Conservation (phyloP, 352 stramenopile species). For the Pythium brachiatum region DNA sequence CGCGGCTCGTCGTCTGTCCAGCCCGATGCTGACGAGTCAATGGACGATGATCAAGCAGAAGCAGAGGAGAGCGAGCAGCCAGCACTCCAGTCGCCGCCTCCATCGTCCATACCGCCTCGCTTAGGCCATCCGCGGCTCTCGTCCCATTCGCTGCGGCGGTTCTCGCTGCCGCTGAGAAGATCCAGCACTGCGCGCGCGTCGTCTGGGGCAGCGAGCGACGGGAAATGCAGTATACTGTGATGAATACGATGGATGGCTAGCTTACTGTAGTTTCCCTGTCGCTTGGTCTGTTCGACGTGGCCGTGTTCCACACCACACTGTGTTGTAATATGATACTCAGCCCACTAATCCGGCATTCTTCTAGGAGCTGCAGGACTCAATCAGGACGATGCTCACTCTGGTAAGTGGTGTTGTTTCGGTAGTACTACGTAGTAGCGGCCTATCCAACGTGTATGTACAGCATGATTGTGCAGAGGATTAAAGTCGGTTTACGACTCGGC, state of each 20-base stretch:
- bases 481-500: no score
- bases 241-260: not conserved
- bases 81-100: not conserved
- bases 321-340: no score
- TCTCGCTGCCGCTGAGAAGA: slow-evolving; percentile 5
- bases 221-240: slow-evolving; percentile 1
- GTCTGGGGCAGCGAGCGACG: not conserved
- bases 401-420: no score
- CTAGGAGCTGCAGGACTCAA: no score
- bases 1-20: not conserved
- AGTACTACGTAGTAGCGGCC: no score
- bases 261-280: no score
- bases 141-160: slow-evolving; percentile 1
- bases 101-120: not conserved
- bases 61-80: not conserved
- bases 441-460: no score
- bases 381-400: no score
- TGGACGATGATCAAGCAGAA: not conserved
- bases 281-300: no score
- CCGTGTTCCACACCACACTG: no score
- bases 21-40: not conserved
- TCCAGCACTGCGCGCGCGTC: not conserved
- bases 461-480: no score
- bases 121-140: not conserved
- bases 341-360: no score